These are phyloP conservation scores for Cercospora sp. DNA, from an alignment of 2,329 filamentous ascomycete genomes.

Conservation along the genomic window DNA sequence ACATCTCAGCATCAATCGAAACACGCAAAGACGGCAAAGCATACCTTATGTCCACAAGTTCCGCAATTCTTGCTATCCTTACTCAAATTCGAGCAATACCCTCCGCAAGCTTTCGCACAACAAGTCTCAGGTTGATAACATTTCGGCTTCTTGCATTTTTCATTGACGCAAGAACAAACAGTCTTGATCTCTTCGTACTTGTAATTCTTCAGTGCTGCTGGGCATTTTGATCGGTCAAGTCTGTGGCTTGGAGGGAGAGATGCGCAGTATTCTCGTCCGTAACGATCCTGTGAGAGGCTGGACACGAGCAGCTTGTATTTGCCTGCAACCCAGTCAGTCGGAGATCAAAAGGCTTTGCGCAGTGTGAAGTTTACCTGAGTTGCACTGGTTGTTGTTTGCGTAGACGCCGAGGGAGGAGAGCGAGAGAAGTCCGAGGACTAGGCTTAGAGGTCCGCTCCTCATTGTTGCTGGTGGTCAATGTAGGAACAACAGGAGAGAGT, in stretches of 20 bases:
- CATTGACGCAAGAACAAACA: no score
- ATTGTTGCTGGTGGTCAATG: not conserved
- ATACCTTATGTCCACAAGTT: no score
- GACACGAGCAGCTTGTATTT: not conserved
- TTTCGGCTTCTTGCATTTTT: no score
- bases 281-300: not conserved
- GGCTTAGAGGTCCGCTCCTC: not conserved
- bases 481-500: not conserved
- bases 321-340: not conserved
- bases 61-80: no score
- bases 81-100: no score
- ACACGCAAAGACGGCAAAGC: no score
- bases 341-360: not conserved
- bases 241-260: not conserved
- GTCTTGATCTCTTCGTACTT: no score
- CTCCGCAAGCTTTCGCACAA: no score
- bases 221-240: not conserved
- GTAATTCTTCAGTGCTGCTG: no score
- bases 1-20: no score
- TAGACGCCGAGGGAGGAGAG: not conserved
- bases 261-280: not conserved
- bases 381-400: not conserved
- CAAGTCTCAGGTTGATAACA: no score
- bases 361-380: not conserved
- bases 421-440: not conserved